A percentile compares a stretch with the other conserved stretches of the same genome.
Evolutionary conservation across 192 early-diverging fungal species (phyloP).

Genomic region (Pilobolus umbonatus): DNA sequence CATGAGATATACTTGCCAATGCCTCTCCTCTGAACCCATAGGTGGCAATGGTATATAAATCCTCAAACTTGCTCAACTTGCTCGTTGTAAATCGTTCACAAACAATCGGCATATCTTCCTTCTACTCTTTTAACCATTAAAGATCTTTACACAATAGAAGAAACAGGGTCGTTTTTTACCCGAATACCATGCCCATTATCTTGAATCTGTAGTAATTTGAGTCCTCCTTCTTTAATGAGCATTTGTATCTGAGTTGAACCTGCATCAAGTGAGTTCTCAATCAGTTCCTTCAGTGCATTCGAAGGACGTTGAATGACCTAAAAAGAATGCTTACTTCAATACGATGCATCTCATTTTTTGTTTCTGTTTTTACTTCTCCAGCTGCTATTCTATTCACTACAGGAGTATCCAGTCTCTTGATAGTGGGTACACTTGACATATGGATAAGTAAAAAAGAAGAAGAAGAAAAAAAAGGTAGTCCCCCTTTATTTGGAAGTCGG

Average conservation of each 20-base stretch:
- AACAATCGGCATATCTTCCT: slow-evolving; percentile 84
- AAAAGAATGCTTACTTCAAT: background rate
- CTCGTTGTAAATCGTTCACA: slow-evolving; percentile 96
- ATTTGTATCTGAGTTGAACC: slow-evolving; percentile 83
- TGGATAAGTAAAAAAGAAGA: background rate
- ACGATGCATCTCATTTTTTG: background rate
- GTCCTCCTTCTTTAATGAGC: slow-evolving; percentile 81
- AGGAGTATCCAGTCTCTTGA: slow-evolving; percentile 75
- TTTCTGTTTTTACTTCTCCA: slow-evolving; percentile 67
- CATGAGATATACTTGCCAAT: slow-evolving; percentile 92
- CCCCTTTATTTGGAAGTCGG: background rate
- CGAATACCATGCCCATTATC: slow-evolving; percentile 93
- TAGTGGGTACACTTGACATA: slow-evolving; percentile 35
- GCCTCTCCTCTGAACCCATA: slow-evolving; percentile 98
- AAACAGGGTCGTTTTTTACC: slow-evolving; percentile 24
- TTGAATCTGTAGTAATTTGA: slow-evolving; percentile 91
- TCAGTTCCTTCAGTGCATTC: slow-evolving; percentile 94
- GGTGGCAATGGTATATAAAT: slow-evolving; percentile 79
- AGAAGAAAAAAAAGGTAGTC: background rate
- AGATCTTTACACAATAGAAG: background rate
- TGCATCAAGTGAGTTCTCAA: slow-evolving; percentile 96
- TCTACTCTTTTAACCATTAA: slow-evolving; percentile 28
- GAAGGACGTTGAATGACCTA: slow-evolving; percentile 93
- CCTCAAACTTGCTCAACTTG: slow-evolving; percentile 83
- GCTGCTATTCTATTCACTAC: slow-evolving; percentile 97